Conservation (phyloP, 139 green algal genomes). For the Auxenochlorella protothecoides region DNA sequence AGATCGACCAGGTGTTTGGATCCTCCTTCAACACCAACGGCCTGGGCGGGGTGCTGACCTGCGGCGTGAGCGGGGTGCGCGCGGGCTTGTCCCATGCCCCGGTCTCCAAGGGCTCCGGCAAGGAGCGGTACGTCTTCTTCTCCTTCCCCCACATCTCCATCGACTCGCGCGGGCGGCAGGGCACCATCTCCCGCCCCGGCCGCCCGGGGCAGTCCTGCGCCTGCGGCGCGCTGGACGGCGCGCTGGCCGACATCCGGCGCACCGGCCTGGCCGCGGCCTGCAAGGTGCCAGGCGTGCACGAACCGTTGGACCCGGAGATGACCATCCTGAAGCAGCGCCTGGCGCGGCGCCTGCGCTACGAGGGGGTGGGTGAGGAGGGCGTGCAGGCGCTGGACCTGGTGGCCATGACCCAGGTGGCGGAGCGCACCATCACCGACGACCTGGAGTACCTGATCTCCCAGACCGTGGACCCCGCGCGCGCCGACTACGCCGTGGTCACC, state of each 20-base stretch:
- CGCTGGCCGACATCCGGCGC: constrained; percentile 34
- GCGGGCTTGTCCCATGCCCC: constrained; percentile 53
- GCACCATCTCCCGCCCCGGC: constrained; percentile 50
- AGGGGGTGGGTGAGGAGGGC: constrained; percentile 17
- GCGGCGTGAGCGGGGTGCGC: constrained; percentile 59
- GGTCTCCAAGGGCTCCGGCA: constrained; percentile 26
- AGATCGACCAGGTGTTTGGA: constrained; percentile 60
- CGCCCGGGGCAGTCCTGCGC: constrained; percentile 44
- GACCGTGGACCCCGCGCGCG: constrained; percentile 60
- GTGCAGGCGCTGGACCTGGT: constrained; percentile 46
- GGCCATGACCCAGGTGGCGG: constrained; percentile 61
- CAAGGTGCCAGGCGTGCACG: constrained; percentile 55
- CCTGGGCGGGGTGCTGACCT: constrained; percentile 70
- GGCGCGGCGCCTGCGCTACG: constrained; percentile 42
- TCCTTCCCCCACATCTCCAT: constrained; percentile 83
- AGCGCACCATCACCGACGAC: constrained; percentile 74
- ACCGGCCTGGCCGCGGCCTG: constrained; percentile 27
- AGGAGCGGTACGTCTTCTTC: constrained; percentile 85
- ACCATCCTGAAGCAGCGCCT: constrained; percentile 81
- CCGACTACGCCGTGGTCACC: constrained; percentile 78
- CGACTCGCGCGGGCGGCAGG: constrained; percentile 48
- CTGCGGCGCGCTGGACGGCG: constrained; percentile 68
- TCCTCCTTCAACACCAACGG: constrained; percentile 72
- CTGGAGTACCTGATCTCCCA: constrained; percentile 77
- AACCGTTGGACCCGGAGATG: constrained; percentile 75